Base-by-base conservation (phyloP, 163 green algal genomes). In the Prototheca stagnorum region DNA sequence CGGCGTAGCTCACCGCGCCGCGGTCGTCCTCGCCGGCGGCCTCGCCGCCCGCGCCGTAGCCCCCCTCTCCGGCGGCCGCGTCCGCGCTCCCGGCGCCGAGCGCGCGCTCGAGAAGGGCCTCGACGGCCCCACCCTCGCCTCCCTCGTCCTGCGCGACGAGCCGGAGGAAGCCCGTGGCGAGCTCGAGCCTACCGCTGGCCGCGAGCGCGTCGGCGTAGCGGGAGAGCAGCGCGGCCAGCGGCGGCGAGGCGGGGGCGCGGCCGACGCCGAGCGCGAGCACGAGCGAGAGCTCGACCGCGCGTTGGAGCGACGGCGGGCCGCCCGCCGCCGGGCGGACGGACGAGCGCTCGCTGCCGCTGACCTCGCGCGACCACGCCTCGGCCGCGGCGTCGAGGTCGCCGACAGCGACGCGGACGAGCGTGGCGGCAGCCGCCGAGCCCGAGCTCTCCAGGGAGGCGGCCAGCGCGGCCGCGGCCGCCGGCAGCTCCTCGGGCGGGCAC, bases 211-310 rank as follows among this genome's bases (percentile, higher is more conserved):
- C 65, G 2, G 82, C 84, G 45, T 96, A 95, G 9, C 64, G 59
- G 1, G 68, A 73, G 5, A 95, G 57, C 2, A 95, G 69, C 21
- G 49, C 50, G 25, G 56, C 65, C 17, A 89, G 60, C 6, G 59
- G 58, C 16, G 37, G 37, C 37, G 37, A 58, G 44, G 25, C 40
- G 55, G 7, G 57, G 39, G 22, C 48, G 46, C 44, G 62, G 56
- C 55, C 57, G 2, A 72, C 73, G 2, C 77, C 88, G 16, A 85
- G 51, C 33, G 73, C 73, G 56, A 98, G 79, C 49, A 96, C 74
- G 33, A 97, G 70, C 3, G 80, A 75, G 64, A 93, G 93, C 67
- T 98, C 89, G 53, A 96, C 79, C 27, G 95, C 62, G 3, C 53
- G 59, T 72, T 94, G 79, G 51, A 77, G 53, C 27, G 25, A n/a